These are phyloP conservation scores for Podaxis carcinomalis DNA, from an alignment of 768 basidiomycete species.

Conservation along the genomic window DNA sequence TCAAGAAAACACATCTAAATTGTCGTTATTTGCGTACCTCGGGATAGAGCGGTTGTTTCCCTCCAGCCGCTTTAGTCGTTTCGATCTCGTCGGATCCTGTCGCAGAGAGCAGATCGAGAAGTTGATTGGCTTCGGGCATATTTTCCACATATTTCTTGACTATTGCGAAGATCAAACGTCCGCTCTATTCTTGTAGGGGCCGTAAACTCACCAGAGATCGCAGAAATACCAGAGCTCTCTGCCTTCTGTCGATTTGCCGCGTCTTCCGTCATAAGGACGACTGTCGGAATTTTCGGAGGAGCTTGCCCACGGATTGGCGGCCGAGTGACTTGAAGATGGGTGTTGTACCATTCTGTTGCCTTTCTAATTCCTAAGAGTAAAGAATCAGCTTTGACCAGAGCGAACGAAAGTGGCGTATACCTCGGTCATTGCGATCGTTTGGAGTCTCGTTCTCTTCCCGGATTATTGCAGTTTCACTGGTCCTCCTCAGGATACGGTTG, in stretches of 20 bases:
- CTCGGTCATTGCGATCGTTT: constrained; percentile 94
- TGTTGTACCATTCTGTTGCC: constrained; percentile 82
- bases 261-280: constrained; percentile 89
- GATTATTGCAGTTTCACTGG: constrained; percentile 76
- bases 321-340: constrained; percentile 56
- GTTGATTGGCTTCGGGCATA: constrained; percentile 54
- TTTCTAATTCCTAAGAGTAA: constrained; percentile 74
- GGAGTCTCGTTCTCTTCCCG: constrained; percentile 77
- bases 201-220: constrained; percentile 50
- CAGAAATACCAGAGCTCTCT: constrained; percentile 53
- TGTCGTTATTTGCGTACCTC: constrained; percentile 45
- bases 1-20: not conserved
- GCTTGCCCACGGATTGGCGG: constrained; percentile 49
- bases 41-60: constrained; percentile 63
- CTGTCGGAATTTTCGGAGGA: constrained; percentile 42
- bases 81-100: constrained; percentile 60
- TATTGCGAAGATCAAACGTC: constrained; percentile 21
- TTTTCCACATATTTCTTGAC: constrained; percentile 82
- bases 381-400: not conserved
- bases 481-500: not conserved
- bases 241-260: constrained; percentile 79
- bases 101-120: constrained; percentile 81
- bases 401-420: constrained; percentile 32
- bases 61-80: constrained; percentile 50
- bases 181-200: not conserved